A percentile compares a stretch with the other conserved stretches of the same genome.
Conservation (phyloP, 2,329 filamentous ascomycete genomes). For the Phialocephala subalpina region DNA sequence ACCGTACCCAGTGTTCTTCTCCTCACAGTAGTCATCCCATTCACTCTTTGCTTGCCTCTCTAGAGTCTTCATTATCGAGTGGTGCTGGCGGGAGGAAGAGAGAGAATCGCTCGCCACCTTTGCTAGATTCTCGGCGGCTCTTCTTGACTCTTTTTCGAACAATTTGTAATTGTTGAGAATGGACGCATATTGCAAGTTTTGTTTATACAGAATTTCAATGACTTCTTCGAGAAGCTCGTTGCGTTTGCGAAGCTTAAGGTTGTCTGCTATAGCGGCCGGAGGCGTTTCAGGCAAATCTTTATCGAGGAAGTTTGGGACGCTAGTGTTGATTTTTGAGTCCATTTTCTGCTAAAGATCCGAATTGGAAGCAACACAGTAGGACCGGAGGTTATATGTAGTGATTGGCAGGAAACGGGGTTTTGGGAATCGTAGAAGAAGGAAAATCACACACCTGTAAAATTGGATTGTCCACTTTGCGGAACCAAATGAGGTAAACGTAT, state of each 20-base stretch:
- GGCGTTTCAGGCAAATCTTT: neutral
- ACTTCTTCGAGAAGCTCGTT: neutral
- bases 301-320: neutral
- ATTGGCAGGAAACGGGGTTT: neutral
- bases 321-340: neutral
- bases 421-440: neutral
- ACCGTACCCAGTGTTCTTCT: neutral
- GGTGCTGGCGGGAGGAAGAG: neutral
- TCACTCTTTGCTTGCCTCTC: conserved; percentile 1
- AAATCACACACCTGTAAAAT: neutral
- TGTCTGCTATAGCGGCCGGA: neutral
- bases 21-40: neutral
- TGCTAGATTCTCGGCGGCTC: neutral
- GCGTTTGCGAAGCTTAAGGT: neutral
- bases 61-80: neutral
- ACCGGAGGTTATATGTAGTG: neutral
- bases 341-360: neutral
- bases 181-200: neutral
- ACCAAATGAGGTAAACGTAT: no score
- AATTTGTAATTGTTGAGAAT: neutral
- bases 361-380: neutral
- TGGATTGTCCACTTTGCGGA: neutral
- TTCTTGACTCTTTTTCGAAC: neutral
- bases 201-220: conserved; percentile 5
- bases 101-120: neutral